A percentile compares a stretch with the other conserved stretches of the same genome.
Conservation (phyloP, 352 stramenopile species). For the Pythium diclinum region DNA sequence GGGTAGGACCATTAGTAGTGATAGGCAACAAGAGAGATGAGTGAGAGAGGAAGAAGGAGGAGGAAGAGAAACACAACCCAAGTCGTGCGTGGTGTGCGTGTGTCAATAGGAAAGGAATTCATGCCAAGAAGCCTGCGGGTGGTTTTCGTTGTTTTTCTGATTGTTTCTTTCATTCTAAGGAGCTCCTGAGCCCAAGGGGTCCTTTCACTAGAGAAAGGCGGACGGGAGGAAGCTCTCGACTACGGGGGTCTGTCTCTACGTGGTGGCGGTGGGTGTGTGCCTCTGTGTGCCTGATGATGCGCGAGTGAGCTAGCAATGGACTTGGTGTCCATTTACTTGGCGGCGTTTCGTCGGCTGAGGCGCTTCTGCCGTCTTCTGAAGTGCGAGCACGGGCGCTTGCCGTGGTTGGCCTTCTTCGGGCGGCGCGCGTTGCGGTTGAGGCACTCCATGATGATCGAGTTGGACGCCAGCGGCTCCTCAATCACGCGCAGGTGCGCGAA, state of each 20-base stretch:
- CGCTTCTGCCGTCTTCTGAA: conserved; percentile 75
- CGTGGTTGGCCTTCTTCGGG: conserved; percentile 87
- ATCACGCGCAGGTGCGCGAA: conserved; percentile 47
- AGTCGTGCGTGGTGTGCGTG: conserved; percentile 15
- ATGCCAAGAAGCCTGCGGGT: neutral
- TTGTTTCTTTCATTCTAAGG: conserved; percentile 4
- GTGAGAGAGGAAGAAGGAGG: conserved; percentile 4
- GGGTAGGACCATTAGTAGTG: conserved; percentile 27
- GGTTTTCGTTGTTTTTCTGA: neutral
- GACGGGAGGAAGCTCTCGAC: neutral
- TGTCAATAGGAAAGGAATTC: conserved; percentile 19
- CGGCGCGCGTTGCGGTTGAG: conserved; percentile 80
- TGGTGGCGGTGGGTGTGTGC: conserved; percentile 11
- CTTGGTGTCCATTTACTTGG: conserved; percentile 27
- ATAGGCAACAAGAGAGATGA: neutral
- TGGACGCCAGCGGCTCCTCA: conserved; percentile 38
- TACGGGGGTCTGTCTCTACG: neutral
- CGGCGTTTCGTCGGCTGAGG: conserved; percentile 48
- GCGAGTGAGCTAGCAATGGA: neutral
- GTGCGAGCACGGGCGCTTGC: conserved; percentile 85
- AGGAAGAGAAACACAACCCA: conserved; percentile 2
- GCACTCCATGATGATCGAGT: conserved; percentile 65
- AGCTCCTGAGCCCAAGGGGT: neutral
- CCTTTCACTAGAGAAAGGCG: neutral
- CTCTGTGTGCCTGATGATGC: conserved; percentile 5